Base-by-base conservation (phyloP, 176 grass and related monocot species). In the Triticum timopheevii region DNA sequence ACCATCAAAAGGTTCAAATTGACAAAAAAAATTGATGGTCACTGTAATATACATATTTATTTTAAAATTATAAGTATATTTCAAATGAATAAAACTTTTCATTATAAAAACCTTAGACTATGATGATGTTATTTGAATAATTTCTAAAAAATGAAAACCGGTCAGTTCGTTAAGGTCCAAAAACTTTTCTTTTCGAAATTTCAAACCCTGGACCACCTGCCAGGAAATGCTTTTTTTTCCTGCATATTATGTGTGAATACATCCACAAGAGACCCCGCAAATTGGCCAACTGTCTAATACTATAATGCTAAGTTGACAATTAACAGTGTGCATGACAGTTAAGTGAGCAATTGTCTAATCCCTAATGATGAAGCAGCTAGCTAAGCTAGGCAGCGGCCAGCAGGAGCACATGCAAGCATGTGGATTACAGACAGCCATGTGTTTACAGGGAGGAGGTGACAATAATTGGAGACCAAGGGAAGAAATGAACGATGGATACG, bases 391-490 rank as follows among this genome's bases (percentile, higher is more conserved):
- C 72, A 75, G 2, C 44, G 3, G 44, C 12, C 44, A 47, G 31
- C 45, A 11, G 45, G 13, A 34, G 13, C 81, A 83, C 68, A 83
- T 77, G 74, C 4, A 77, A 34, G 74, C 74, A 56, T 83, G 81
- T 61, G 67, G 68, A 42, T 61, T 1, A 10, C 17, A 42, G 52
- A 20, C 22, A 27, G 33, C 67, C 69, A 76, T 81, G 63, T 85
- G 59, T 10, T 59, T 24, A 47, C 68, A 25, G 72, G 20, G 13
- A 61, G 7, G 33, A 61, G 7, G 33, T 10, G 1, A 47, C 12
- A 13, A 47, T 47, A 47, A 47, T 47, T 47, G 44, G 44, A 47
- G 44, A 47, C 38, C 73, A 50, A 76, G 3, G 27, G 15, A 54
- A 1, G 73, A 56, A 54, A 77, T 77, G 13, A 52, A 76, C 13